Conservation (phyloP, 192 early-diverging fungal species). For the Coemansia sp. region DNA sequence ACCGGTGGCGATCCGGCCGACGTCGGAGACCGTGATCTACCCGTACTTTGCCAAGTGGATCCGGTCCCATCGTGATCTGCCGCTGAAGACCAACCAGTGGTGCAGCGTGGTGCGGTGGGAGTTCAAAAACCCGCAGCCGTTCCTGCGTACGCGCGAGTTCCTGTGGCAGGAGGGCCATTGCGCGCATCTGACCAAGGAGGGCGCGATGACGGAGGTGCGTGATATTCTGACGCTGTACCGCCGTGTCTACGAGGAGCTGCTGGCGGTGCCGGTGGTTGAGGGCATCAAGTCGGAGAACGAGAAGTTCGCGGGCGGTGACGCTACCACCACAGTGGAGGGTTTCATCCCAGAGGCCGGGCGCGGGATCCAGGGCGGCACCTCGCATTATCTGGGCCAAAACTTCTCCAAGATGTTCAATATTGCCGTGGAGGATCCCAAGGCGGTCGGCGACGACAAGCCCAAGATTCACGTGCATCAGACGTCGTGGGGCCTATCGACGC, state of each 20-base stretch:
- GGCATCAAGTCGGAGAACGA: conserved; percentile 99
- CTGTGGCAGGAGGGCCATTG: conserved; percentile 99
- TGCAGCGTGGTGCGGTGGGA: conserved; percentile 99
- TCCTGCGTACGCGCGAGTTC: conserved; percentile 98
- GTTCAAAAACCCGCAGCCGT: conserved; percentile 99
- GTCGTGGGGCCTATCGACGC: conserved; percentile 98
- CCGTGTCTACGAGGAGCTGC: conserved; percentile 93
- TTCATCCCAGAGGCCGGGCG: conserved; percentile 96
- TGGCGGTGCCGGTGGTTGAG: conserved; percentile 95
- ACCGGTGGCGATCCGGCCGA: conserved; percentile 98
- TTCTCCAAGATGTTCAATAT: conserved; percentile 99
- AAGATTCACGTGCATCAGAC: conserved; percentile 95
- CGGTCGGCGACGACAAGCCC: conserved; percentile 56
- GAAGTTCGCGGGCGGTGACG: conserved; percentile 97
- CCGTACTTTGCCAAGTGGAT: conserved; percentile 99
- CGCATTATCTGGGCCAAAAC: conserved; percentile 99
- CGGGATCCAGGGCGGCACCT: conserved; percentile 97
- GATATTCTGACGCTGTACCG: conserved; percentile 94
- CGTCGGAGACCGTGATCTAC: conserved; percentile 99
- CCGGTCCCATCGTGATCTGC: conserved; percentile 94
- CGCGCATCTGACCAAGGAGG: conserved; percentile 88
- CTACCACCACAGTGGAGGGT: conserved; percentile 97
- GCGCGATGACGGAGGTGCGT: conserved; percentile 81
- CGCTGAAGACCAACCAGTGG: conserved; percentile 98
- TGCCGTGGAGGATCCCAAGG: conserved; percentile 82